Base-by-base conservation (phyloP, 2,329 filamentous ascomycete genomes). In the Zymoseptoria tritici region DNA sequence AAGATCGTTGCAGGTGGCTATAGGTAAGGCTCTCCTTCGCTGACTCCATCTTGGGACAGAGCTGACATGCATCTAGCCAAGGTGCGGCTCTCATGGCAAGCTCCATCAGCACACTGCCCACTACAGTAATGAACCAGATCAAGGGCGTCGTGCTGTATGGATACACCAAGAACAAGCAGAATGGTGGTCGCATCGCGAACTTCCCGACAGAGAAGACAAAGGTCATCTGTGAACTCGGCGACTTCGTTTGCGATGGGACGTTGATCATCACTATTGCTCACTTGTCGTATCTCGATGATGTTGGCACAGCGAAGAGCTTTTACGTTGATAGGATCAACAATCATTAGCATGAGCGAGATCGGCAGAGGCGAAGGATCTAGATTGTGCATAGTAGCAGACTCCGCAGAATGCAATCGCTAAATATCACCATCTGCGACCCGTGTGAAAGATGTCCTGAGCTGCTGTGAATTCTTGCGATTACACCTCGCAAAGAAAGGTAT, bases 81-180 rank as follows among this genome's bases (percentile, higher is more conserved):
- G 74, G 75, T 49, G 69, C 73, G 4, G 75, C 75, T 11, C 66
- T 77, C 36, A 75, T 75, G 26, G 72, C 73, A 2, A 70, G 67
- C 11, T 67, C 74, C 0, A 68, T 77, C 53, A 62, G 68, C 19
- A 64, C 66, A 9, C 67, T 74, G 7, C 63, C 64, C 13, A 29
- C 64, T 13, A 60, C 62, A 1, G 66, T 74, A 20, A 68, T 68
- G 56, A 56, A 66, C 26, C 67, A 69, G 26, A 67, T 77, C 58
- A 71, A 71, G n/a, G 75, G 74, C 13, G 67, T 73, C 2, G 74
- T 76, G 24, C 66, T 76, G 16, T 77, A 75, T 54, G 75, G 75
- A 11, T 74, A 77, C 66, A 77, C 75, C 5, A 69, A 71, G 61
- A 77, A 77, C 56, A 54, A 57, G 56, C 74, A 76, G 65, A 74